A percentile compares a stretch with the other conserved stretches of the same genome.
phyloP scores from a whole-genome alignment of 2,329 filamentous ascomycete genomes.

The Colletotrichum magnum region DNA sequence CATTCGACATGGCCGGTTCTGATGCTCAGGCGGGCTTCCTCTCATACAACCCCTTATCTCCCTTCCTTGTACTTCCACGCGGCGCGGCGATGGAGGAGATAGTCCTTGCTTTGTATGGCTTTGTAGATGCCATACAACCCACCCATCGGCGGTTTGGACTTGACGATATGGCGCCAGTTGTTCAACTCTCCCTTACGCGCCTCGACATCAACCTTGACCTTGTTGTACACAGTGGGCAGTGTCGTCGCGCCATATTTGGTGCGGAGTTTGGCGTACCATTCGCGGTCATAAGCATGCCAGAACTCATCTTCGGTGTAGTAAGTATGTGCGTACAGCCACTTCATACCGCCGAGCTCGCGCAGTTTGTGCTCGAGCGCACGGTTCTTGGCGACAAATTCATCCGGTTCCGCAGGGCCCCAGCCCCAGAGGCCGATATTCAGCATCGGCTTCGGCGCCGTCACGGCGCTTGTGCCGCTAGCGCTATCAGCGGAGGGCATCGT shows the following conservation, averaged over 20 bases:
- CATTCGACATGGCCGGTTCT: no score
- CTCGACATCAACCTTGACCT: slow-evolving; percentile 65
- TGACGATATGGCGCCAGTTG: slow-evolving; percentile 57
- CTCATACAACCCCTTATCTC: slow-evolving; percentile 4
- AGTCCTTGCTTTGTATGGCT: slow-evolving; percentile 71
- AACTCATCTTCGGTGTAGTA: slow-evolving; percentile 79
- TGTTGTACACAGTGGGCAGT: slow-evolving; percentile 77
- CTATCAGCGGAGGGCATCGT: not conserved
- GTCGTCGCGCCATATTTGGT: slow-evolving; percentile 69
- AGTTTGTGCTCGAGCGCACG: slow-evolving; percentile 72
- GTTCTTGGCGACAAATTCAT: slow-evolving; percentile 68
- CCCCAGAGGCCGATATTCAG: slow-evolving; percentile 78
- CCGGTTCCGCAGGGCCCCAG: slow-evolving; percentile 55
- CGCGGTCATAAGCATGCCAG: slow-evolving; percentile 73
- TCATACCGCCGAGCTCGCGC: slow-evolving; percentile 72
- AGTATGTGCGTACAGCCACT: slow-evolving; percentile 79
- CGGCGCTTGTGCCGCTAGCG: no score
- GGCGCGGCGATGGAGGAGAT: slow-evolving; percentile 66
- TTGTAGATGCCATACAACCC: slow-evolving; percentile 73
- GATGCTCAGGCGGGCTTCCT: no score
- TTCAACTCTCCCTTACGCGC: slow-evolving; percentile 18
- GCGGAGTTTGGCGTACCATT: slow-evolving; percentile 72
- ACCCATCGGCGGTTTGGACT: slow-evolving; percentile 67
- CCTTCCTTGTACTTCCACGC: slow-evolving; percentile 66
- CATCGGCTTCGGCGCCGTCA: slow-evolving; percentile 33